phyloP scores from a whole-genome alignment of 495 filamentous ascomycete species.

The Hypoxylon intermedium region DNA sequence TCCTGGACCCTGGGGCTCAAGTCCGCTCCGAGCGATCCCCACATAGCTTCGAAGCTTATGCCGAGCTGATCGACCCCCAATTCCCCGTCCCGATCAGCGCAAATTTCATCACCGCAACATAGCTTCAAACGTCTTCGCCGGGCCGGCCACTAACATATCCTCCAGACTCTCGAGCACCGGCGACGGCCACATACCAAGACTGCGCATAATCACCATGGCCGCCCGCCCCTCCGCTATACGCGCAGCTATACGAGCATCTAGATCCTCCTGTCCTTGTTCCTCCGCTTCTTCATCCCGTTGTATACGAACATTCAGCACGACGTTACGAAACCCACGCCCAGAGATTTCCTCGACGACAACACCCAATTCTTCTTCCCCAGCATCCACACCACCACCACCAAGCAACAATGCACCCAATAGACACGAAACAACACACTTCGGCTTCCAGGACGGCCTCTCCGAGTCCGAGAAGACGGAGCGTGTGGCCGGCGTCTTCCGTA shows the following conservation, averaged over 20 bases:
- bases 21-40: slow-evolving; percentile 11
- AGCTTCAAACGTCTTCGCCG: slow-evolving; percentile 7
- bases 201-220: slow-evolving; percentile 32
- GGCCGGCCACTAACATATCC: slow-evolving; percentile 11
- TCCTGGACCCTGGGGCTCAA: slow-evolving; percentile 13
- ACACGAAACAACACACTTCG: slow-evolving; percentile 86
- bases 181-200: slow-evolving; percentile 21
- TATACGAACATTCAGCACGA: slow-evolving; percentile 24
- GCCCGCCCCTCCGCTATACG: slow-evolving; percentile 29
- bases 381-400: slow-evolving; percentile 2
- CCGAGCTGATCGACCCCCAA: slow-evolving; percentile 19
- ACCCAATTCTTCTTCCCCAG: slow-evolving; percentile 10
- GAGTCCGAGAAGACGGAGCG: slow-evolving; percentile 73
- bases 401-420: slow-evolving; percentile 13
- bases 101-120: slow-evolving; percentile 24
- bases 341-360: slow-evolving; percentile 13
- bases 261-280: neutral
- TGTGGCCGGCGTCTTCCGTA: slow-evolving; percentile 91
- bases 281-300: neutral
- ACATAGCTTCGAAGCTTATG: slow-evolving; percentile 16
- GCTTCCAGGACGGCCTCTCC: slow-evolving; percentile 80
- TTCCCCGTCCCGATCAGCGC: slow-evolving; percentile 15
- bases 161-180: neutral
- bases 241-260: slow-evolving; percentile 29
- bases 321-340: slow-evolving; percentile 15